Evolutionary conservation across 2,329 filamentous ascomycete genomes (phyloP).

Genomic region (Aspergillus ibericus): DNA sequence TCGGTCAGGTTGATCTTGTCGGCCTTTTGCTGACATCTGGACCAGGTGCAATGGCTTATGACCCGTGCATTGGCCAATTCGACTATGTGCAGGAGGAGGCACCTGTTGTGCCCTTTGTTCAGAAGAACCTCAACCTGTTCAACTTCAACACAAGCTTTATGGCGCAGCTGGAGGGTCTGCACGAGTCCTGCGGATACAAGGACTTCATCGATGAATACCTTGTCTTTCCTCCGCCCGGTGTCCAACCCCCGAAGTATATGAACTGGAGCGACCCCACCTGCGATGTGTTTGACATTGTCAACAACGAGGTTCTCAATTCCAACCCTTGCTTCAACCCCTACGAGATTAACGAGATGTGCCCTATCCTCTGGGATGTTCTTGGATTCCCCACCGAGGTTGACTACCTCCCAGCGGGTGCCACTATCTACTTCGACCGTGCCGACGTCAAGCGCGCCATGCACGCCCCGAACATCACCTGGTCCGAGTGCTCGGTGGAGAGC

Average conservation of each 20-base stretch:
- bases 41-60: constrained; percentile 64
- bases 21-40: constrained; percentile 1
- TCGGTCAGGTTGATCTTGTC: neutral
- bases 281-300: constrained; percentile 58
- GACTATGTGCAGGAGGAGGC: constrained; percentile 35
- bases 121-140: constrained; percentile 45
- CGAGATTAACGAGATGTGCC: constrained; percentile 70
- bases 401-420: constrained; percentile 63
- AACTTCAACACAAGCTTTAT: constrained; percentile 48
- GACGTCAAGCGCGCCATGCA: constrained; percentile 71
- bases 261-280: constrained; percentile 52
- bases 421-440: constrained; percentile 68
- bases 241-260: constrained; percentile 61
- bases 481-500: constrained; percentile 34
- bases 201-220: constrained; percentile 53
- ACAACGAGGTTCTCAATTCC: constrained; percentile 52
- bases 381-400: constrained; percentile 55
- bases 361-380: constrained; percentile 67
- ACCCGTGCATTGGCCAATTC: constrained; percentile 58
- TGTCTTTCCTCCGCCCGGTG: constrained; percentile 47
- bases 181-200: constrained; percentile 49
- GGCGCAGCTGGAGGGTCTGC: constrained; percentile 39
- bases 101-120: constrained; percentile 45
- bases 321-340: constrained; percentile 84
- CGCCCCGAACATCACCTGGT: constrained; percentile 48